These are phyloP conservation scores for Heliocybe sulcata DNA, from an alignment of 1,284 basidiomycete species.

Conservation along the genomic window DNA sequence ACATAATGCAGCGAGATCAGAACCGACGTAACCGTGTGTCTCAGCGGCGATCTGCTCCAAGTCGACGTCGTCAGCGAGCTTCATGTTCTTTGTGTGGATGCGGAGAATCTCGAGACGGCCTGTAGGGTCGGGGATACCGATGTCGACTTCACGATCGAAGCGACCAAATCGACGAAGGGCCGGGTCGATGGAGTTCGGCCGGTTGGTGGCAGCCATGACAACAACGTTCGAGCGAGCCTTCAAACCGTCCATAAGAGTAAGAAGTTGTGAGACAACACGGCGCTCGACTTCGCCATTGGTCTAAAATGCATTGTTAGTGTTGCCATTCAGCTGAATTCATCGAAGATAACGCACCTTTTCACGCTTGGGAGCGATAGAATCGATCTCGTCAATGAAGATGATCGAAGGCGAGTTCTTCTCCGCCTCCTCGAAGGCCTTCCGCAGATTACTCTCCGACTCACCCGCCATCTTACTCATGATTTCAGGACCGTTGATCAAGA, in stretches of 20 bases:
- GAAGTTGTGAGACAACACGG: slow-evolving; percentile 95
- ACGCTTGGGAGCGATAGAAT: slow-evolving; percentile 98
- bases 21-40: slow-evolving; percentile 98
- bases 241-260: slow-evolving; percentile 98
- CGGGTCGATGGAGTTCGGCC: slow-evolving; percentile 98
- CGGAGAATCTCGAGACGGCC: slow-evolving; percentile 97
- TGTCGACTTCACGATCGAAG: slow-evolving; percentile 99
- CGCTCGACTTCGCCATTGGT: slow-evolving; percentile 99
- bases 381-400: slow-evolving; percentile 99
- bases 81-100: slow-evolving; percentile 99
- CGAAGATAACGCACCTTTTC: slow-evolving; percentile 68
- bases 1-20: slow-evolving; percentile 93
- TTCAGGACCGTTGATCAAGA: slow-evolving; percentile 98
- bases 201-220: slow-evolving; percentile 98
- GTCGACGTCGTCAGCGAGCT: slow-evolving; percentile 95
- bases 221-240: slow-evolving; percentile 99
- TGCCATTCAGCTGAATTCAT: neutral
- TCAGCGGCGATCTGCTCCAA: slow-evolving; percentile 98
- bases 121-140: slow-evolving; percentile 97
- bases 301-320: slow-evolving; percentile 30
- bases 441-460: slow-evolving; percentile 93
- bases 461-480: slow-evolving; percentile 99
- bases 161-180: slow-evolving; percentile 97
- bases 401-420: slow-evolving; percentile 99
- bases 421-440: slow-evolving; percentile 98